Conservation (phyloP, 768 basidiomycete species). For the Leucocoprinus leucothites region DNA sequence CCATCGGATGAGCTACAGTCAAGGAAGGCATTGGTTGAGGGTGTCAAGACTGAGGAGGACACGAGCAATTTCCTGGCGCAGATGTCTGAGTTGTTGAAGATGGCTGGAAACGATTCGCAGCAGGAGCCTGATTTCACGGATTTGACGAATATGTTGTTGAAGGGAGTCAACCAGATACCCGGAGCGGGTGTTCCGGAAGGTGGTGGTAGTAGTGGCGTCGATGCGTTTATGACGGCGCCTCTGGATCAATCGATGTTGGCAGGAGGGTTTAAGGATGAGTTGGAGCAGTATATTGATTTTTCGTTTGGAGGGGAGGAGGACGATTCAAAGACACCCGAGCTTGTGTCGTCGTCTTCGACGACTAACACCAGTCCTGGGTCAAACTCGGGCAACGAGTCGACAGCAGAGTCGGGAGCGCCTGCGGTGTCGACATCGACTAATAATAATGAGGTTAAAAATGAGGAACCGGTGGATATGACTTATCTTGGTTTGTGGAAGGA, state of each 20-base stretch:
- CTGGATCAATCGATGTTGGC: constrained; percentile 23
- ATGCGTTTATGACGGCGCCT: constrained; percentile 23
- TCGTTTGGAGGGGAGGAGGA: constrained; percentile 58
- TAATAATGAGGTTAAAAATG: constrained; percentile 46
- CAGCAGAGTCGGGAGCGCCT: neutral
- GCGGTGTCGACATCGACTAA: neutral
- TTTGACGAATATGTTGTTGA: constrained; percentile 61
- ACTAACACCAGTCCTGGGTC: constrained; percentile 79
- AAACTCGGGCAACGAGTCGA: constrained; percentile 31
- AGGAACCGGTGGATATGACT: constrained; percentile 52
- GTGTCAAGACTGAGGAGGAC: constrained; percentile 67
- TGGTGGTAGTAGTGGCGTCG: constrained; percentile 18
- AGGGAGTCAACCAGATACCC: constrained; percentile 42
- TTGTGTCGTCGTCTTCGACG: constrained; percentile 66
- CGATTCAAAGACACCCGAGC: constrained; percentile 67
- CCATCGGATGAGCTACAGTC: constrained; percentile 46
- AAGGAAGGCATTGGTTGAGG: constrained; percentile 39
- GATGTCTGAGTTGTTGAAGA: constrained; percentile 62
- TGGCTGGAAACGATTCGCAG: constrained; percentile 31
- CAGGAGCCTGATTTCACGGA: constrained; percentile 54
- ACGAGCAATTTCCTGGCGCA: constrained; percentile 58
- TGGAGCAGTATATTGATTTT: constrained; percentile 68
- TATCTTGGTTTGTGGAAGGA: constrained; percentile 63
- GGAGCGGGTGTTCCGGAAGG: neutral
- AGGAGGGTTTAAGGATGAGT: constrained; percentile 37